Percentiles rank a stretch among this genome's conserved stretches.
phyloP scores from a whole-genome alignment of 2,329 filamentous ascomycete genomes.

The Pyrenochaeta sp. region DNA sequence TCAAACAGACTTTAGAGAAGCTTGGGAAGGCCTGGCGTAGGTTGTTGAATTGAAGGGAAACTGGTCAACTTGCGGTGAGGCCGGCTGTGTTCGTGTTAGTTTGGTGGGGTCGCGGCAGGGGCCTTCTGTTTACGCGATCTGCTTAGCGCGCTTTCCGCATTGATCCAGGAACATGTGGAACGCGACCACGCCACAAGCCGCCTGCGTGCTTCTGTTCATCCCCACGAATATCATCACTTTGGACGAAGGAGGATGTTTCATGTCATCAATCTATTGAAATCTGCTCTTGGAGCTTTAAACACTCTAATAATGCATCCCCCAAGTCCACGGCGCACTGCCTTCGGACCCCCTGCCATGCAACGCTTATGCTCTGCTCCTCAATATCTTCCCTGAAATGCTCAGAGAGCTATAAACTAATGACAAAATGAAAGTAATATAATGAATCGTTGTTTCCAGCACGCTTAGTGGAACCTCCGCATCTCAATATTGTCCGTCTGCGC shows the following conservation, averaged over 20 bases:
- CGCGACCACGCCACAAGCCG: too few relatives aligned
- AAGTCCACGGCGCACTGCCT: slow-evolving; percentile 14
- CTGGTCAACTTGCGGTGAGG: slow-evolving; percentile 23
- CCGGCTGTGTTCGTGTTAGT: slow-evolving; percentile 24
- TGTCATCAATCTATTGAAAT: neutral
- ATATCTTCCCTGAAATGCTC: slow-evolving; percentile 1
- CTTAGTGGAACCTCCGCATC: slow-evolving; percentile 39
- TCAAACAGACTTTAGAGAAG: slow-evolving; percentile 43
- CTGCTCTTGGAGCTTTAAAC: neutral
- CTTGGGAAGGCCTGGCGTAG: slow-evolving; percentile 19
- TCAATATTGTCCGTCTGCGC: slow-evolving; percentile 42
- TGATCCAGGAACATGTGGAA: slow-evolving; percentile 1
- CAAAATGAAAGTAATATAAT: slow-evolving; percentile 1
- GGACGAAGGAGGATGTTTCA: too few relatives aligned
- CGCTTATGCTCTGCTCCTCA: slow-evolving; percentile 1
- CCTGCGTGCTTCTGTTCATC: neutral
- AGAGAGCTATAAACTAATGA: neutral
- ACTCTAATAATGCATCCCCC: neutral
- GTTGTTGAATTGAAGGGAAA: slow-evolving; percentile 22
- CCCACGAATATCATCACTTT: neutral
- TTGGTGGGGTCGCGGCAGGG: slow-evolving; percentile 30
- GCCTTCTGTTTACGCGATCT: slow-evolving; percentile 21
- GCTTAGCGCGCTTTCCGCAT: slow-evolving; percentile 17
- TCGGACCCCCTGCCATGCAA: slow-evolving; percentile 6
- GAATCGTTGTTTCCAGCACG: neutral